Percentiles rank a stretch among this genome's conserved stretches.
Evolutionary conservation across 2,329 filamentous ascomycete genomes (phyloP).

Genomic region (Aspergillus eucalypticola): DNA sequence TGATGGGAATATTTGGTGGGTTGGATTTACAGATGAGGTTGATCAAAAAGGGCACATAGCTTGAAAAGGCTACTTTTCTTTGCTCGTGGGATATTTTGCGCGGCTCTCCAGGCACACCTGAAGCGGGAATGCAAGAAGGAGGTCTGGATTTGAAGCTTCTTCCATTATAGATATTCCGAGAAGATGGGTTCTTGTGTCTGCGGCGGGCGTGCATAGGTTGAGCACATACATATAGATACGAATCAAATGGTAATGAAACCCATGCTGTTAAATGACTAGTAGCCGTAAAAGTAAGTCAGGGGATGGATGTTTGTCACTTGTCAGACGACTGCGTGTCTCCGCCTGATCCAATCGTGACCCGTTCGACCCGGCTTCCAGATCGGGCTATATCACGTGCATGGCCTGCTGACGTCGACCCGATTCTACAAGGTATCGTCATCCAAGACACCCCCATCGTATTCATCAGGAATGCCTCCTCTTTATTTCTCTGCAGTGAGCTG

Average conservation of each 20-base stretch:
- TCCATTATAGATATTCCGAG: constrained; percentile 2
- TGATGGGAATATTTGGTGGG: neutral
- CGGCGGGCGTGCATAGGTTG: neutral
- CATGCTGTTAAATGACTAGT: neutral
- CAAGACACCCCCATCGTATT: neutral
- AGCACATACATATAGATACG: constrained; percentile 11
- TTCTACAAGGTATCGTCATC: neutral
- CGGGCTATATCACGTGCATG: constrained; percentile 9
- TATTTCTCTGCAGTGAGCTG: neutral
- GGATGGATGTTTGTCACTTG: neutral
- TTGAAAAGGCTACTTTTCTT: constrained; percentile 13
- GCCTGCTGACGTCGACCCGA: constrained; percentile 17
- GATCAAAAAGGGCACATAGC: constrained; percentile 19
- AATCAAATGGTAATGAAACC: constrained; percentile 10
- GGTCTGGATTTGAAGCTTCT: constrained; percentile 11
- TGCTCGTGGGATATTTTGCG: constrained; percentile 7
- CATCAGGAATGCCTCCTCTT: neutral
- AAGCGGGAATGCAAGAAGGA: constrained; percentile 5
- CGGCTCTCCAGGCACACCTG: neutral
- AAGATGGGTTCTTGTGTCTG: neutral
- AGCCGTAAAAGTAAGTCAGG: neutral
- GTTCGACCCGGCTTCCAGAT: neutral
- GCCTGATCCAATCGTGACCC: neutral
- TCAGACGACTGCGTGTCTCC: neutral
- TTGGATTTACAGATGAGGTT: constrained; percentile 16